Percentiles rank a stretch among this genome's conserved stretches.
Evolutionary conservation across 2,329 filamentous ascomycete species (phyloP).

Genomic region (Podosphaera aphanis): DNA sequence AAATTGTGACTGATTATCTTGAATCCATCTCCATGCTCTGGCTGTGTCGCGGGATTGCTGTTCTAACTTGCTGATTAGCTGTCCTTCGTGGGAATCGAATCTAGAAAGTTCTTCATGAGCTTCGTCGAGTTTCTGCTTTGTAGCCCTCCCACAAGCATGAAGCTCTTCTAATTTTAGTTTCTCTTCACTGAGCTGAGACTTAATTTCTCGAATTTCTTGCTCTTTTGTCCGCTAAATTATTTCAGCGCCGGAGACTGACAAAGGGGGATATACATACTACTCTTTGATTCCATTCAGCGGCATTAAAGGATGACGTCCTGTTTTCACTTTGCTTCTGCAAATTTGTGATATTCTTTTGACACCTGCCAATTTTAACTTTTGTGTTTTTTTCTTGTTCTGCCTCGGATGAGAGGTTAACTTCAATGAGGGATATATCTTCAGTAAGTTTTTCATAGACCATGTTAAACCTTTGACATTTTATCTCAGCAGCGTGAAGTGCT

Average conservation of each 20-base stretch:
- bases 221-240: constrained; percentile 30
- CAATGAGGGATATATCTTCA: constrained; percentile 18
- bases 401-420: constrained; percentile 25
- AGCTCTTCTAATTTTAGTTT: constrained; percentile 4
- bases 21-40: constrained; percentile 61
- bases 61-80: constrained; percentile 43
- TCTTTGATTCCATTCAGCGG: constrained; percentile 44
- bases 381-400: constrained; percentile 23
- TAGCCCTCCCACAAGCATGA: constrained; percentile 20
- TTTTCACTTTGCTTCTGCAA: constrained; percentile 41
- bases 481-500: constrained; percentile 30
- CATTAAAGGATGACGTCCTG: constrained; percentile 42
- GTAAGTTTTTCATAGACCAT: constrained; percentile 22
- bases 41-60: constrained; percentile 37
- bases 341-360: constrained; percentile 33
- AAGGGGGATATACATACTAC: constrained; percentile 30
- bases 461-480: constrained; percentile 22
- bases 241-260: background rate
- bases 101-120: constrained; percentile 27
- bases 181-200: constrained; percentile 18
- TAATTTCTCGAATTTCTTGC: constrained; percentile 28
- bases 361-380: constrained; percentile 25
- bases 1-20: constrained; percentile 39
- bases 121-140: constrained; percentile 19
- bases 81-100: constrained; percentile 52